Conservation (phyloP, 345 rosid species). For the Stellera chamaejasme region DNA sequence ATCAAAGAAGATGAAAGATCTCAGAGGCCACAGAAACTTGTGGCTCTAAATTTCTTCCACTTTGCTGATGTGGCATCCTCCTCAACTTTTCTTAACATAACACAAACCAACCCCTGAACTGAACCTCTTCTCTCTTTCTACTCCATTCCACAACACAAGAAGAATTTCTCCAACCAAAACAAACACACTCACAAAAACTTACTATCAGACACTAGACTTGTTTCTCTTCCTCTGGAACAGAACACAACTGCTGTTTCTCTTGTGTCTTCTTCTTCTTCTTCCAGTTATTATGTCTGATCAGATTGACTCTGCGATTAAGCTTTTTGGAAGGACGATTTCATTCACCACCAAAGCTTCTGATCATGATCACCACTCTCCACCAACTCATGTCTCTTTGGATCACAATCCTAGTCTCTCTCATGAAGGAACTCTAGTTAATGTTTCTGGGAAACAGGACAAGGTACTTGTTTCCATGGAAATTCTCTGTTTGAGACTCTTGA, state of each 20-base stretch:
- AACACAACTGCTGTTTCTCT: not conserved
- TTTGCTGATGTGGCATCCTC: conserved; percentile 34
- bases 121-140: conserved; percentile 2
- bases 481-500: not conserved
- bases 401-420: not conserved
- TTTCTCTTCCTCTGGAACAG: no score
- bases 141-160: not conserved
- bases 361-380: not conserved
- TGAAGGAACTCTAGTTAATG: not conserved
- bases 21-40: conserved; percentile 44
- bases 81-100: conserved; percentile 3
- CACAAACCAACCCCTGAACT: not conserved
- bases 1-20: conserved; percentile 31
- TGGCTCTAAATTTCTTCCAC: conserved; percentile 30
- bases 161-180: not conserved
- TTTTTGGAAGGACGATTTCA: conserved; percentile 47
- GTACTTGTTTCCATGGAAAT: conserved; percentile 10
- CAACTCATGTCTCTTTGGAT: not conserved
- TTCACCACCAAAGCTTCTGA: conserved; percentile 10
- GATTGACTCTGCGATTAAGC: conserved; percentile 29
- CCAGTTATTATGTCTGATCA: conserved; percentile 27
- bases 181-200: not conserved
- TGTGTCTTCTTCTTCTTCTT: no score
- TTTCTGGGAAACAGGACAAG: conserved; percentile 7
- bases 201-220: not conserved